phyloP scores from a whole-genome alignment of 2,329 filamentous ascomycete genomes.

The Fusarium falciforme region DNA sequence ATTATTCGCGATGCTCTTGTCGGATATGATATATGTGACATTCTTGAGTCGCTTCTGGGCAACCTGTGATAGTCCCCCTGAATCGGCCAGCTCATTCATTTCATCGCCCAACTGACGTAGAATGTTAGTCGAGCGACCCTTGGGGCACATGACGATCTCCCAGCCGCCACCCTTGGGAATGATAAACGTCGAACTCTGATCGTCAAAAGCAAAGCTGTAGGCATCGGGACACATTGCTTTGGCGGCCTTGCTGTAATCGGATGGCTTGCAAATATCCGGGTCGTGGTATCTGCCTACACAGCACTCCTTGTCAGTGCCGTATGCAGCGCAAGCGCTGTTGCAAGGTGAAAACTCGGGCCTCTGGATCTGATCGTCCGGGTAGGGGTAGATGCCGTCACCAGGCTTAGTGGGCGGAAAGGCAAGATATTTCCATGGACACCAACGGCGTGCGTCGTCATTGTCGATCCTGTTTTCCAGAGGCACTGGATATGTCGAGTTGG shows the following conservation, averaged over 20 bases:
- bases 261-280: conserved; percentile 72
- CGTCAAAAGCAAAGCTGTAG: conserved; percentile 79
- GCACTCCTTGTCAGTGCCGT: conserved; percentile 75
- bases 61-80: conserved; percentile 51
- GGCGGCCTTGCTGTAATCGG: conserved; percentile 74
- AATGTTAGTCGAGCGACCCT: conserved; percentile 69
- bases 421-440: conserved; percentile 87
- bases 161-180: conserved; percentile 78
- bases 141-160: conserved; percentile 82
- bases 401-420: conserved; percentile 75
- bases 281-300: conserved; percentile 77
- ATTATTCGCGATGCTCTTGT: conserved; percentile 40
- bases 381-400: conserved; percentile 81
- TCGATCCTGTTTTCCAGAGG: conserved; percentile 73
- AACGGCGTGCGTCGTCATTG: conserved; percentile 67
- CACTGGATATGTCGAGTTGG: conserved; percentile 73
- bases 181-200: conserved; percentile 69
- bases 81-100: conserved; percentile 59
- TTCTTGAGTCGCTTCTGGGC: conserved; percentile 48
- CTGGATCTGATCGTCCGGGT: conserved; percentile 79
- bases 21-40: conserved; percentile 50
- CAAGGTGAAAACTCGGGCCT: conserved; percentile 82
- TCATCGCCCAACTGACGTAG: conserved; percentile 62
- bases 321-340: conserved; percentile 79
- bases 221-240: conserved; percentile 86